Conservation (phyloP, 2,329 filamentous ascomycete species). For the Aspergillus clavatus region DNA sequence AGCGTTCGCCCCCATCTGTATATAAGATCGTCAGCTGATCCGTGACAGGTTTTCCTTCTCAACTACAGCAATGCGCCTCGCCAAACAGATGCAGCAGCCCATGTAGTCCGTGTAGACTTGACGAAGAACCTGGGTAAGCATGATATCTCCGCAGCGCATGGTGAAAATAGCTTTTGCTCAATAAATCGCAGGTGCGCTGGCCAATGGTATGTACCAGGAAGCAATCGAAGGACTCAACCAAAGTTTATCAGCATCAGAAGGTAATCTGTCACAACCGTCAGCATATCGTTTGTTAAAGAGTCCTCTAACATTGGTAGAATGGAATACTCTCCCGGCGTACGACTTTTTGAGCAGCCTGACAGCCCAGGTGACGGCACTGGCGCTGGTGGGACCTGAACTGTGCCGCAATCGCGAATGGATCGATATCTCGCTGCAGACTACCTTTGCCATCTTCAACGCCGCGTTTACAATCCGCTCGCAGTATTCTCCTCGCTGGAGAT, state of each 20-base stretch:
- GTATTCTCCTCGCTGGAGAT: neutral
- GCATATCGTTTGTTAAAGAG: neutral
- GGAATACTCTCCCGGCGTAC: neutral
- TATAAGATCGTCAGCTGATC: neutral
- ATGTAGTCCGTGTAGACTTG: neutral
- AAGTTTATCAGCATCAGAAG: neutral
- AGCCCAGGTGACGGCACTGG: neutral
- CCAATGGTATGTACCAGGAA: neutral
- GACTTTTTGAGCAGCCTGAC: neutral
- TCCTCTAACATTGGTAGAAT: neutral
- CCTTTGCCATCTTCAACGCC: neutral
- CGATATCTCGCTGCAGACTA: neutral
- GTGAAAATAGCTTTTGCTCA: neutral
- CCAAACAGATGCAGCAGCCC: neutral
- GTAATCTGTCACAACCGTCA: neutral
- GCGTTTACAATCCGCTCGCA: neutral
- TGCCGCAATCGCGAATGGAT: constrained; percentile 1
- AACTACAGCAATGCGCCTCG: neutral
- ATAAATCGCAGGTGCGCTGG: neutral
- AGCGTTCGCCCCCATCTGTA: neutral
- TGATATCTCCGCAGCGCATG: neutral
- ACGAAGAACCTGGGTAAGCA: neutral
- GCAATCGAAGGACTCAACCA: neutral
- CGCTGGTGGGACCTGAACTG: neutral
- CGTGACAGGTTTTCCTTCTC: neutral